Base-by-base conservation (phyloP, 495 filamentous ascomycete genomes). In the Penicillium longicatenatum region DNA sequence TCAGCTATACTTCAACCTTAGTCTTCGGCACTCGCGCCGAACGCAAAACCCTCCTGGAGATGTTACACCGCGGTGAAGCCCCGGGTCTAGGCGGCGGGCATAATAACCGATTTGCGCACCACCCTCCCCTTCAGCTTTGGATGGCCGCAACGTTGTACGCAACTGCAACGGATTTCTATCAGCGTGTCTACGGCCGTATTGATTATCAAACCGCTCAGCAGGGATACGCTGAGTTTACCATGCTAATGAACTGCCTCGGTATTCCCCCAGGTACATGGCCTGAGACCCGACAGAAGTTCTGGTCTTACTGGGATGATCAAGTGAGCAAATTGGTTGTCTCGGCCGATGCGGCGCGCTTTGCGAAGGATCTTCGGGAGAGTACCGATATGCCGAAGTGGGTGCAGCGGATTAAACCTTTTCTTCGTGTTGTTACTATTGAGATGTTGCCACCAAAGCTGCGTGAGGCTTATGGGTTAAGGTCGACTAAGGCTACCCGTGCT, bases 151-250 rank as follows among this genome's bases (percentile, higher is more conserved):
- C 74, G 3, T 50, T 76, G 47, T 78, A 78, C 57, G 71, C 71
- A 22, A 78, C 74, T 21, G 65, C 72, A 16, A 76, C 75, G 2
- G 75, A 76, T 35, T 68, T 76, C 56, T 78, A 76, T 62, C 74
- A 78, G 61, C 74, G 75, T 20, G 66, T 76, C 54, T 75, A 76
- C 52, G 72, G 73, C 11, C 62, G 64, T 20, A 66, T 76, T 37
- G 65, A 68, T 60, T 70, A 70, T 31, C 52, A 67, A 35, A 74
- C 66, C 10, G 74, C 75, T 14, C 68, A 78, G 46, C 64, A 55
- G 4, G 71, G 62, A 9, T 78, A 75, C 50, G 35, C 48, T 44
- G 75, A 78, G 62, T 78, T 72, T 55, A 54, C 68, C 5, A 24
- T 69, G 14, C 43, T 78, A 12, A 56, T 74, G 48, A 60, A 61